Percentiles rank a stretch among this genome's conserved stretches.
These are phyloP conservation scores for Cryptococcus neoformans DNA, from an alignment of 1,284 basidiomycete genomes.

Conservation along the genomic window DNA sequence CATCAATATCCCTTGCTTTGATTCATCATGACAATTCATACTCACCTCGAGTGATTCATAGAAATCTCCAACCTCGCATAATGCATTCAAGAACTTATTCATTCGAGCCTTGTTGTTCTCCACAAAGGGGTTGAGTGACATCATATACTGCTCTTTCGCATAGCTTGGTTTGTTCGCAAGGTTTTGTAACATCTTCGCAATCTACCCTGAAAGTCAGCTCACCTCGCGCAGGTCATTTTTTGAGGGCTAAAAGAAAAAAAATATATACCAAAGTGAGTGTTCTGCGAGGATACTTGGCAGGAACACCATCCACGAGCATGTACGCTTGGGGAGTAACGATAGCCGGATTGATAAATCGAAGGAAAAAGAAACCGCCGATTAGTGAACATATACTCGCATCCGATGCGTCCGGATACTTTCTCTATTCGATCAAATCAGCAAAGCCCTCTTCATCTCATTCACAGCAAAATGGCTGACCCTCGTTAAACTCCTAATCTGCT, in stretches of 20 bases:
- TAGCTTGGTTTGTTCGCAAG: constrained; percentile 98
- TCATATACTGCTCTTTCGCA: constrained; percentile 98
- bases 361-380: constrained; percentile 99
- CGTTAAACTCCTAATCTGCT: constrained; percentile 95
- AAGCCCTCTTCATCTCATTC: not conserved
- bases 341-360: constrained; percentile 99
- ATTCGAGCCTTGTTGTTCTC: constrained; percentile 97
- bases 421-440: constrained; percentile 53
- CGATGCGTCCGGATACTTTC: constrained; percentile 96
- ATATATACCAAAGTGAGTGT: constrained; percentile 81
- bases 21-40: constrained; percentile 1
- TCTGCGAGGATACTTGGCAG: constrained; percentile 93
- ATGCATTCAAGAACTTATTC: constrained; percentile 91
- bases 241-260: not conserved
- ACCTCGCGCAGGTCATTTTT: not conserved
- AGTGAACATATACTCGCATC: constrained; percentile 98
- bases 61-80: constrained; percentile 99
- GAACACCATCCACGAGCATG: constrained; percentile 97
- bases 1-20: not conserved
- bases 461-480: constrained; percentile 57
- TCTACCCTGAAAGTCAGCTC: constrained; percentile 55
- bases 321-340: constrained; percentile 99
- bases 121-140: constrained; percentile 95
- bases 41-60: constrained; percentile 95
- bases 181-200: constrained; percentile 99